Evolutionary conservation across 805 yeast genomes (phyloP).

Genomic region (Teunomyces funiuensis): DNA sequence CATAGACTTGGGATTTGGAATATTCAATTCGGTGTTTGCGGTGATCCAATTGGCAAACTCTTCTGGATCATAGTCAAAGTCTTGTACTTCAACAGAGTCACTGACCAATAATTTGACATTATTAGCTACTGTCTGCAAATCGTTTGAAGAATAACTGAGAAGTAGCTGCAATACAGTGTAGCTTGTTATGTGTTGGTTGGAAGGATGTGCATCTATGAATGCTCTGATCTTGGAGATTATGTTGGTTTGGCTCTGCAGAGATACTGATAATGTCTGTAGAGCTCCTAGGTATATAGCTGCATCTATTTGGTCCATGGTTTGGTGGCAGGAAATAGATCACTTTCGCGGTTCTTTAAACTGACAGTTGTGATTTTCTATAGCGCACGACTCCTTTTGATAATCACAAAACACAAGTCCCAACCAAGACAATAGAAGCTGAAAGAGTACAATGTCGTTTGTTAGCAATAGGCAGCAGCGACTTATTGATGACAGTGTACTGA

Average conservation of each 20-base stretch:
- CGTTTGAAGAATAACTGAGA: not conserved
- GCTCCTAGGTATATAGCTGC: not conserved
- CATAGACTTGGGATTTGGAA: not conserved
- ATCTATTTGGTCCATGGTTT: not conserved
- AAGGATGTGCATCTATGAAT: not conserved
- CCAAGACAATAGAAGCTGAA: not conserved
- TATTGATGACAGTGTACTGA: slow-evolving; percentile 30
- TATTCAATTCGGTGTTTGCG: not conserved
- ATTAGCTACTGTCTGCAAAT: not conserved
- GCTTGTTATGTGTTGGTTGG: not conserved
- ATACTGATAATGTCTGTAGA: not conserved
- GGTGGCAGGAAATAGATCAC: not conserved
- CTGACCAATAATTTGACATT: not conserved
- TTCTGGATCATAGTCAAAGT: slow-evolving; percentile 1
- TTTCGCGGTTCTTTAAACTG: not conserved
- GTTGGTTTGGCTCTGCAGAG: not conserved
- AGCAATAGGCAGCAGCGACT: slow-evolving; percentile 32
- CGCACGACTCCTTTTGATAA: not conserved
- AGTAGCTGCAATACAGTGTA: not conserved
- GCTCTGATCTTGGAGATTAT: not conserved
- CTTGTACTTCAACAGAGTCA: not conserved
- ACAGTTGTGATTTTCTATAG: not conserved
- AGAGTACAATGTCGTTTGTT: slow-evolving; percentile 25
- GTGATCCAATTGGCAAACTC: slow-evolving; percentile 3
- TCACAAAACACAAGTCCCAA: not conserved